Conservation (phyloP, 1,284 basidiomycete species). For the Rhodofomes roseus region DNA sequence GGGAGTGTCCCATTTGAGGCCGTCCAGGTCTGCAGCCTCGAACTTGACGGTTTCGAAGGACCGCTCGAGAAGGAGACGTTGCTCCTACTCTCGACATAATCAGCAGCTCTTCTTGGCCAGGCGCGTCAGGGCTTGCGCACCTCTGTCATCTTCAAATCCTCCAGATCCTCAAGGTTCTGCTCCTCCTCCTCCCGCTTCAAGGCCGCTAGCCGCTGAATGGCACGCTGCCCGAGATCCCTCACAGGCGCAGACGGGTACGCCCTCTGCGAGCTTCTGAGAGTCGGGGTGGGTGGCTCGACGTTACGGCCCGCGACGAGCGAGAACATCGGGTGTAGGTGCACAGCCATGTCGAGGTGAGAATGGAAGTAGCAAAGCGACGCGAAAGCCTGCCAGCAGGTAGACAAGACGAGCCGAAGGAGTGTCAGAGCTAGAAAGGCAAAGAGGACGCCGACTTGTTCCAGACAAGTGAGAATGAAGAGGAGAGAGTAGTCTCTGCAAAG, state of each 20-base stretch:
- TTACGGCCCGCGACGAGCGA: not conserved
- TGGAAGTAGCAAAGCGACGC: not conserved
- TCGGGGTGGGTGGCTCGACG: not conserved
- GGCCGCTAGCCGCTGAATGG: not conserved
- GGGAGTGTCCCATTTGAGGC: constrained; percentile 25
- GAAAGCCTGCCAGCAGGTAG: constrained; percentile 2
- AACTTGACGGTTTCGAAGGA: constrained; percentile 43
- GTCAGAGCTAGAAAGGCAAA: not conserved
- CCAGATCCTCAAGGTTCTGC: not conserved
- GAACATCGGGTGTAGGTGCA: constrained; percentile 2
- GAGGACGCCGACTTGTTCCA: not conserved
- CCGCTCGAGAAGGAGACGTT: constrained; percentile 33
- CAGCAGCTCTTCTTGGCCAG: not conserved
- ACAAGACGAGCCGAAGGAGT: not conserved
- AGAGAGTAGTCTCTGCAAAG: not conserved
- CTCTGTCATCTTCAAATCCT: constrained; percentile 3
- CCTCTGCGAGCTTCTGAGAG: not conserved
- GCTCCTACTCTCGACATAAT: constrained; percentile 30
- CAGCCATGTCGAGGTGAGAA: not conserved
- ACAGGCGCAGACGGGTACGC: not conserved
- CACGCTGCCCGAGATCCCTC: not conserved
- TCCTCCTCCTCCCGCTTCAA: not conserved
- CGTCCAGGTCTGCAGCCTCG: constrained; percentile 47
- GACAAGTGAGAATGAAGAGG: not conserved
- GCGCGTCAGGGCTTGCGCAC: not conserved